These are phyloP conservation scores for Penicillium silybi DNA, from an alignment of 495 filamentous ascomycete species.

Conservation along the genomic window DNA sequence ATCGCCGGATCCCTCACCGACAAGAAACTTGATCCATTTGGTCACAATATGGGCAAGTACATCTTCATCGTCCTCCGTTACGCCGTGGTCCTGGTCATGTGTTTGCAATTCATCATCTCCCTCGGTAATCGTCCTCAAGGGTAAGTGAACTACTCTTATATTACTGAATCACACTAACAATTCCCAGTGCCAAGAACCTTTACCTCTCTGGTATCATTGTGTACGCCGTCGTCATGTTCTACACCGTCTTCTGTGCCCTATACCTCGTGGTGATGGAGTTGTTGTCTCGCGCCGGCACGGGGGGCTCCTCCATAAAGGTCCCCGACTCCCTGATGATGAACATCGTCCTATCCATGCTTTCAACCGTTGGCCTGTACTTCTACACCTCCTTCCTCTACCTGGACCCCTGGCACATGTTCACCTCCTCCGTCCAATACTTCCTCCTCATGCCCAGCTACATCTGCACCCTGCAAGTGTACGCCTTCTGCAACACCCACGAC, in stretches of 20 bases:
- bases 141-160: constrained; percentile 29
- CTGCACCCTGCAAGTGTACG: constrained; percentile 96
- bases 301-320: constrained; percentile 46
- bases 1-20: constrained; percentile 92
- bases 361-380: constrained; percentile 93
- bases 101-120: constrained; percentile 94
- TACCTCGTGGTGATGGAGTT: constrained; percentile 85
- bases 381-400: constrained; percentile 93
- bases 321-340: constrained; percentile 92
- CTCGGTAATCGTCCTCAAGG: constrained; percentile 98
- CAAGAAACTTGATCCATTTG: constrained; percentile 79
- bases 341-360: constrained; percentile 82
- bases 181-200: constrained; percentile 70
- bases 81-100: constrained; percentile 79
- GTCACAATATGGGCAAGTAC: constrained; percentile 73
- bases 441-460: constrained; percentile 88
- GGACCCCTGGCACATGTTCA: constrained; percentile 99
- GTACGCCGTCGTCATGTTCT: constrained; percentile 91
- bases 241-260: constrained; percentile 81
- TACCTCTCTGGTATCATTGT: constrained; percentile 83
- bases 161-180: neutral
- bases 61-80: constrained; percentile 88
- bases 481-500: constrained; percentile 99
- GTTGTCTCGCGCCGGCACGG: constrained; percentile 43
- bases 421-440: constrained; percentile 89